A percentile compares a stretch with the other conserved stretches of the same genome.
These are phyloP conservation scores for Macrolepiota fuliginosa DNA, from an alignment of 768 basidiomycete species.

Conservation along the genomic window DNA sequence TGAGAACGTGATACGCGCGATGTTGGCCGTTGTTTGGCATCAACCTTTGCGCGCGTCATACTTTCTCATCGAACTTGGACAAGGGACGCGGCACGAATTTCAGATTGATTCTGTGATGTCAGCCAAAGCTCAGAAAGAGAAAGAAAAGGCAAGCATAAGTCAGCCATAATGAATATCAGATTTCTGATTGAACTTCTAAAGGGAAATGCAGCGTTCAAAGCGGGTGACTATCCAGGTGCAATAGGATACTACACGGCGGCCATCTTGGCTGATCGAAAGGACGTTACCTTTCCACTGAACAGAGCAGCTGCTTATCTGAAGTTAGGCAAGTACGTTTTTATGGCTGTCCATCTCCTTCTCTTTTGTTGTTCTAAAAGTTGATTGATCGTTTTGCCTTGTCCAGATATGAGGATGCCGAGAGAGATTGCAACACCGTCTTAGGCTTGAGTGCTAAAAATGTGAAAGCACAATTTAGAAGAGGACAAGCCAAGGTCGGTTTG, in stretches of 20 bases:
- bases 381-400: constrained; percentile 13
- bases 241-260: constrained; percentile 88
- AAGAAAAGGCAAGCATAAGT: constrained; percentile 37
- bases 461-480: constrained; percentile 79
- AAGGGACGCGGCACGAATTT: neutral
- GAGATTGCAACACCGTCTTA: constrained; percentile 74
- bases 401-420: constrained; percentile 77
- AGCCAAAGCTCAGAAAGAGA: constrained; percentile 30
- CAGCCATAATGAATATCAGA: neutral
- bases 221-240: constrained; percentile 71
- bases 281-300: constrained; percentile 83
- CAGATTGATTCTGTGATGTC: neutral
- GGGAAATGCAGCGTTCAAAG: constrained; percentile 89
- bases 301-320: constrained; percentile 91
- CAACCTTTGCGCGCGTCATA: neutral
- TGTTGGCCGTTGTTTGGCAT: constrained; percentile 4
- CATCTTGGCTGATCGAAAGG: constrained; percentile 62
- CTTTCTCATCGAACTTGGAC: neutral
- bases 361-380: neutral
- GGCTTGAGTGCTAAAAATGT: constrained; percentile 55
- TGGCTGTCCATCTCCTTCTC: neutral
- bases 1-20: neutral
- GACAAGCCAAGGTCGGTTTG: constrained; percentile 63
- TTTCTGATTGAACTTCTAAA: constrained; percentile 24
- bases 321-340: constrained; percentile 82